These are phyloP conservation scores for Chrysoporthe austroafricana DNA, from an alignment of 2,329 filamentous ascomycete genomes.

Conservation along the genomic window DNA sequence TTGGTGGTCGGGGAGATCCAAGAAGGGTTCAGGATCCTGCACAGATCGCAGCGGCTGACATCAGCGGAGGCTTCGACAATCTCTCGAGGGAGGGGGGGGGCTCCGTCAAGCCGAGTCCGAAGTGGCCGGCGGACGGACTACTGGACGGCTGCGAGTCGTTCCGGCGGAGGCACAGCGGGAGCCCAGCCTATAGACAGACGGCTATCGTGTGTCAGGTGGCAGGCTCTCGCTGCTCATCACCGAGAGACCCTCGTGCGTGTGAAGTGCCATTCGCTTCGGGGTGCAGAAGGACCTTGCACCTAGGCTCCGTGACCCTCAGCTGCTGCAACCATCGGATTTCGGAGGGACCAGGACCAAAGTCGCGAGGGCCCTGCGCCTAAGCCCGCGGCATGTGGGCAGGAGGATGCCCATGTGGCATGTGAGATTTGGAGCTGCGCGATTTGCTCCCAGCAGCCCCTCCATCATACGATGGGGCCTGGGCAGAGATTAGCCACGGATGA, in stretches of 20 bases:
- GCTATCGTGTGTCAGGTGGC: not conserved
- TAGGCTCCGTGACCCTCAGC: not conserved
- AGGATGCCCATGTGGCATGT: not conserved
- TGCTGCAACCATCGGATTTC: not conserved
- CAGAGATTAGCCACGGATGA: not conserved
- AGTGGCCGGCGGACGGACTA: not conserved
- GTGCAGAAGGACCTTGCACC: not conserved
- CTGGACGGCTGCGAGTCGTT: not conserved
- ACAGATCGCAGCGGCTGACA: slow-evolving; percentile 4
- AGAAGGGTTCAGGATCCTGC: slow-evolving; percentile 3
- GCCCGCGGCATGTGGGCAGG: not conserved
- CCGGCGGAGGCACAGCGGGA: not conserved
- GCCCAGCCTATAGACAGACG: not conserved
- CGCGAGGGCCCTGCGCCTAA: not conserved
- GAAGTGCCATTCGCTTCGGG: not conserved
- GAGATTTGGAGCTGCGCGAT: slow-evolving; percentile 5
- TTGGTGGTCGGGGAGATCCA: not conserved
- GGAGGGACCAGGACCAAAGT: not conserved
- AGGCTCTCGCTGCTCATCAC: not conserved
- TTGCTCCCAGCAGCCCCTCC: not conserved
- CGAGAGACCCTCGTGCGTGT: not conserved
- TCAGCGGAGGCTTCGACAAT: not conserved
- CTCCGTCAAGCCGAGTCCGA: not conserved
- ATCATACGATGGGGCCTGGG: slow-evolving; percentile 1
- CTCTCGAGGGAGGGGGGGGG: not conserved